A percentile compares a stretch with the other conserved stretches of the same genome.
Evolutionary conservation across 208 protist genomes (phyloP).

Genomic region (Tetramitus jugosus): DNA sequence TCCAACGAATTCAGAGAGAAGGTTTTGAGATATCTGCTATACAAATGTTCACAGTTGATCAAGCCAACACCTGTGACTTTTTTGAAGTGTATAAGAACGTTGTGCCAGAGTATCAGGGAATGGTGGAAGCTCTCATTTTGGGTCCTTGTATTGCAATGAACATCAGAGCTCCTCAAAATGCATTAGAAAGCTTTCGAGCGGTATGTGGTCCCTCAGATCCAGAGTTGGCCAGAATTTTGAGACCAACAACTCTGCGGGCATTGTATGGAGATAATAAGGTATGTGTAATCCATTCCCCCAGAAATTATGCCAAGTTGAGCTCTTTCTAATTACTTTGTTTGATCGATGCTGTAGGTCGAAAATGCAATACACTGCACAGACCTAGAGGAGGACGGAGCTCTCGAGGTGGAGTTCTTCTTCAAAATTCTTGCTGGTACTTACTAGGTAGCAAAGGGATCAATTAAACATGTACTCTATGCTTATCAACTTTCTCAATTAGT

Average conservation of each 20-base stretch:
- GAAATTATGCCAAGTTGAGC: too few species aligned
- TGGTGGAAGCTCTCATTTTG: conserved; percentile 79
- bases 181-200: conserved; percentile 58
- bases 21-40: conserved; percentile 81
- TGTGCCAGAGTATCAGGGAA: conserved; percentile 75
- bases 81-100: conserved; percentile 92
- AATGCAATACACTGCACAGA: conserved; percentile 92
- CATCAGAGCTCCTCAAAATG: conserved; percentile 65
- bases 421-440: too few species aligned
- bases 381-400: conserved; percentile 81
- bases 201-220: conserved; percentile 75
- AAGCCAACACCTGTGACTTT: conserved; percentile 84
- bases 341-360: too few species aligned
- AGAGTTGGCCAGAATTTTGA: conserved; percentile 71
- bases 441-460: too few species aligned
- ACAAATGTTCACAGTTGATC: conserved; percentile 68
- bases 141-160: conserved; percentile 72
- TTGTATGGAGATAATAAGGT: conserved; percentile 71
- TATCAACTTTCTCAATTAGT: too few species aligned
- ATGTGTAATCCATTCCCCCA: too few species aligned
- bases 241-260: conserved; percentile 79
- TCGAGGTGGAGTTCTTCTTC: conserved; percentile 55
- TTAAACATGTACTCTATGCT: too few species aligned
- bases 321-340: too few species aligned
- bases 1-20: conserved; percentile 73